phyloP scores from a whole-genome alignment of 805 yeast genomes.

The Metschnikowia continentalis region DNA sequence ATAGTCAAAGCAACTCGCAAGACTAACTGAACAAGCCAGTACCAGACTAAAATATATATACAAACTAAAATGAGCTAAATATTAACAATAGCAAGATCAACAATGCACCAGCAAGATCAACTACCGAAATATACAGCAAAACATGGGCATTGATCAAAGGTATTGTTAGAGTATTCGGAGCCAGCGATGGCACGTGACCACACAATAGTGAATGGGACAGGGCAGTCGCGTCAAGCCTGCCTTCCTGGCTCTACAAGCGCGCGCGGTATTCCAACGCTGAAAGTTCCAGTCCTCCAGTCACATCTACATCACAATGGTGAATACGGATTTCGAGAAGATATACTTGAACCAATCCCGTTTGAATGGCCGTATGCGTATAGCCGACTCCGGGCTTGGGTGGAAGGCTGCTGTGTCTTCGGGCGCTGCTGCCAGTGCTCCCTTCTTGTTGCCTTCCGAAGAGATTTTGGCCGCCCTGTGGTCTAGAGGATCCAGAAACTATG shows the following conservation, averaged over 20 bases:
- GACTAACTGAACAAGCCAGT: too few relatives aligned
- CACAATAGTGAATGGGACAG: neutral
- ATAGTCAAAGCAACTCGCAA: too few relatives aligned
- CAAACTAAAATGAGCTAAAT: too few relatives aligned
- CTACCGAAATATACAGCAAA: too few relatives aligned
- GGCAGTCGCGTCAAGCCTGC: neutral
- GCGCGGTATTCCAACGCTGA: neutral
- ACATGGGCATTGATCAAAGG: neutral
- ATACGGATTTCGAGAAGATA: constrained; percentile 84
- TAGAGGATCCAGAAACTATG: constrained; percentile 88
- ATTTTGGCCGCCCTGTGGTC: constrained; percentile 82
- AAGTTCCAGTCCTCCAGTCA: neutral
- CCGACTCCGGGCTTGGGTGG: constrained; percentile 98
- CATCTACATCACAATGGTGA: constrained; percentile 29
- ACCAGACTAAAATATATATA: too few relatives aligned
- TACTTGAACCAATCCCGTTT: constrained; percentile 81
- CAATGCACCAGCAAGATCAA: too few relatives aligned
- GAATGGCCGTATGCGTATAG: constrained; percentile 88
- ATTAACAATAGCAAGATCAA: too few relatives aligned
- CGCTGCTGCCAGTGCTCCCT: constrained; percentile 54
- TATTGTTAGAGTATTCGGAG: neutral
- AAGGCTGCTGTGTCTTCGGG: constrained; percentile 54
- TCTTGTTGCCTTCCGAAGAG: constrained; percentile 82
- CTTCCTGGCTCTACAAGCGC: neutral
- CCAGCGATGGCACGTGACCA: neutral